Evolutionary conservation across 768 basidiomycete species (phyloP).

Genomic region (Trametopsis cervina): DNA sequence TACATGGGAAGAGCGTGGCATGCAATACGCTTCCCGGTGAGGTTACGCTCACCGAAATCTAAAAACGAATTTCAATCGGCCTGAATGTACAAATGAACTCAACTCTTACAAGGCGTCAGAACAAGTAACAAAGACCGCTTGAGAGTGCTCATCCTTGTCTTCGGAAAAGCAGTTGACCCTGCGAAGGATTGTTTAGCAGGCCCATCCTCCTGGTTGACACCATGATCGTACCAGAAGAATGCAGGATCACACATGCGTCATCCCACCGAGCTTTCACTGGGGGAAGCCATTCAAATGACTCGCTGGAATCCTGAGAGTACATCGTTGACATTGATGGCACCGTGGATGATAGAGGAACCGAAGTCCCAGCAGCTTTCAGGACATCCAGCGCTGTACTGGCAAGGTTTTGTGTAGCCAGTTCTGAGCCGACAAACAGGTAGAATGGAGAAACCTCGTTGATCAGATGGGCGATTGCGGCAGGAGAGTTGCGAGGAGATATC

Average conservation of each 20-base stretch:
- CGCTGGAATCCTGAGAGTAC: constrained; percentile 2
- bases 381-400: constrained; percentile 15
- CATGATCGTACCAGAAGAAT: constrained; percentile 18
- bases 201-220: no score
- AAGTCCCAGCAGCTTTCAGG: constrained; percentile 8
- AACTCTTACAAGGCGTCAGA: constrained; percentile 11
- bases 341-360: constrained; percentile 2
- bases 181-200: no score
- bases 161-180: constrained; percentile 18
- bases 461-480: constrained; percentile 24
- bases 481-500: constrained; percentile 21
- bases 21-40: constrained; percentile 17
- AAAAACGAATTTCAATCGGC: background rate
- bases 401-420: constrained; percentile 20
- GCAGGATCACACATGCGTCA: constrained; percentile 11
- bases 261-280: constrained; percentile 3
- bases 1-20: constrained; percentile 23
- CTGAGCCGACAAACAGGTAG: constrained; percentile 25
- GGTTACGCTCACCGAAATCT: constrained; percentile 23
- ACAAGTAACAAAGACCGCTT: constrained; percentile 4
- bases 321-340: constrained; percentile 18
- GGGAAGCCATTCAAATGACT: constrained; percentile 2
- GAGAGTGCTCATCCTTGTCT: constrained; percentile 15
- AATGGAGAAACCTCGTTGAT: constrained; percentile 15
- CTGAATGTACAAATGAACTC: background rate